Base-by-base conservation (phyloP, 164 flowering plant genomes). In the Akebia trifoliata region DNA sequence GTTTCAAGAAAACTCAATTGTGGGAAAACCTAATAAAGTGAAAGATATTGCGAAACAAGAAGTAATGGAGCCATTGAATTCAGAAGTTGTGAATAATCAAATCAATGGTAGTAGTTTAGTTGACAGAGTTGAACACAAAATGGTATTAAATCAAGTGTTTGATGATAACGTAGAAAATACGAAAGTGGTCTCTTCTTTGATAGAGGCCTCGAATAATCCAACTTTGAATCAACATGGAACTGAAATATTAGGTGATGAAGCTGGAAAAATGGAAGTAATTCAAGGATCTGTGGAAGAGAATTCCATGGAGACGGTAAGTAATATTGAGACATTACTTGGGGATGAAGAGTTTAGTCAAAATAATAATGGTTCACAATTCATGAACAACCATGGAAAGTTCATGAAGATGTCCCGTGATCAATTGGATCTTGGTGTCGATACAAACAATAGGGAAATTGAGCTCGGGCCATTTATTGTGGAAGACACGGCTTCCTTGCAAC, bases 1-100 rank as follows among this genome's bases (percentile, higher is more conserved):
- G 25, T 75, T 86, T 64, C 62, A 67, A 54, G 75, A 66, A 20
- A 73, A 69, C 39, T 59, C 56, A 10, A 62, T 51, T 42, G 80
- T 53, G 51, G 57, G 50, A 10, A 78, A 69, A 68, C 31, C 69
- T 58, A 68, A 38, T 54, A 78, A 74, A 70, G 50, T 25, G 14
- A 81, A 74, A 55, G 72, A 63, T 55, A 42, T 14, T 34, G 59
- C 54, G 24, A 60, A 72, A 61, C 61, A 36, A 37, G 78, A 68
- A 55, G 55, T 35, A 12, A 24, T n/a, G 0, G 70, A 64, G 26
- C 47, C 42, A 18, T 49, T 28, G 60, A 40, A 43, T 49, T 49
- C 49, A 22, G 58, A 30, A 18, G 53, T 32, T n/a, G 54, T 24
- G 34, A 67, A 56, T 62, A 59, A 64, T 69, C 67, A 54, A 37